phyloP scores from a whole-genome alignment of 2,329 filamentous ascomycete species.

The Lojkania enalia region DNA sequence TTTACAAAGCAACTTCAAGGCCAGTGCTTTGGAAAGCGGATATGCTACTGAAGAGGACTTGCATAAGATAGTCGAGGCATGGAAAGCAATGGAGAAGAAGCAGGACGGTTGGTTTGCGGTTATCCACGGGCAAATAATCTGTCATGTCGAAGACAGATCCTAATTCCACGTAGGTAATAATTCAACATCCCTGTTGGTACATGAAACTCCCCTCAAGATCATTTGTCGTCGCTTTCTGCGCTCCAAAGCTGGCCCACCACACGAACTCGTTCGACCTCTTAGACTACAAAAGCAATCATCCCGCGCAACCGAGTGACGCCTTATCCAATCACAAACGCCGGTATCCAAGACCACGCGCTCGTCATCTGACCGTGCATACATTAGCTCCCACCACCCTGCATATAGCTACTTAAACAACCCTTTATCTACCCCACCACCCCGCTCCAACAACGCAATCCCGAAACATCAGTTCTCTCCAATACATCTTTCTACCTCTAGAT shows the following conservation, averaged over 20 bases:
- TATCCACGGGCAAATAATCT: slow-evolving; percentile 49
- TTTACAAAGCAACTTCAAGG: slow-evolving; percentile 40
- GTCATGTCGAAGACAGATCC: slow-evolving; percentile 25
- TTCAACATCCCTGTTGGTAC: no score
- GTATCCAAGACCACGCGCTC: slow-evolving; percentile 22
- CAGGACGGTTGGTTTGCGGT: slow-evolving; percentile 49
- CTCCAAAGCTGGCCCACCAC: no score
- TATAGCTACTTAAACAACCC: slow-evolving; percentile 7
- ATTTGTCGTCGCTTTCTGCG: no score
- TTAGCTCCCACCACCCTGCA: slow-evolving; percentile 15
- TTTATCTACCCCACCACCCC: slow-evolving; percentile 44
- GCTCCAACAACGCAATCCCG: slow-evolving; percentile 14
- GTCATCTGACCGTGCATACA: slow-evolving; percentile 34
- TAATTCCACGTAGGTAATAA: no score
- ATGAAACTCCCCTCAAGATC: no score
- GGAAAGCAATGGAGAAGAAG: slow-evolving; percentile 46
- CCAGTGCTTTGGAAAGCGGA: slow-evolving; percentile 42
- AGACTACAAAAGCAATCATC: slow-evolving; percentile 6
- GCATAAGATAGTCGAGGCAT: slow-evolving; percentile 44
- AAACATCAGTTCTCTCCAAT: slow-evolving; percentile 11
- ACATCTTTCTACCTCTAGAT: no score
- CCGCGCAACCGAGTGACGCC: slow-evolving; percentile 10
- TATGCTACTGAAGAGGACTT: slow-evolving; percentile 45
- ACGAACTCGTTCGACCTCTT: no score
- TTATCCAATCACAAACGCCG: slow-evolving; percentile 27